Conservation (phyloP, 345 rosid species). For the Nephelium lappaceum region DNA sequence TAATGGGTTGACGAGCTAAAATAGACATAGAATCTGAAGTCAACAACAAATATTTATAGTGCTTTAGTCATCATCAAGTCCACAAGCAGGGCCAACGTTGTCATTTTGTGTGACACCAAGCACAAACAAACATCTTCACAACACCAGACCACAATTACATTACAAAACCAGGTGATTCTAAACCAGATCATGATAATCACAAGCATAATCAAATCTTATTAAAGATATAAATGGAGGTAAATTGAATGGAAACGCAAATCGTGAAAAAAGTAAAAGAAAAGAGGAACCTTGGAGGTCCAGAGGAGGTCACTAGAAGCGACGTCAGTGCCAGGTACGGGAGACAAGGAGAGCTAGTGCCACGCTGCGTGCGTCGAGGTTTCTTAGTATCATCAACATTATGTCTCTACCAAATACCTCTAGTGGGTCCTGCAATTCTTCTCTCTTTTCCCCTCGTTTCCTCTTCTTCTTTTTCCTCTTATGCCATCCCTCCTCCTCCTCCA, state of each 20-base stretch:
- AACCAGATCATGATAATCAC: neutral
- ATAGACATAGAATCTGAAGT: neutral
- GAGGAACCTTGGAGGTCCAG: slow-evolving; percentile 52
- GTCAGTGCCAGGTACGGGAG: slow-evolving; percentile 54
- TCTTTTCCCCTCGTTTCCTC: slow-evolving; percentile 17
- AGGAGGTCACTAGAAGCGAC: slow-evolving; percentile 57
- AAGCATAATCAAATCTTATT: neutral
- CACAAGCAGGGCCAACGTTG: neutral
- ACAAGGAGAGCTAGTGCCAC: slow-evolving; percentile 59
- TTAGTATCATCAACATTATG: slow-evolving; percentile 51
- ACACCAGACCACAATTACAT: neutral
- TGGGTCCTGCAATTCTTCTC: slow-evolving; percentile 37
- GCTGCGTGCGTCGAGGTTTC: slow-evolving; percentile 68
- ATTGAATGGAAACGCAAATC: neutral
- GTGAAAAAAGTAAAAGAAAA: neutral
- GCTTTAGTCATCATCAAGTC: neutral
- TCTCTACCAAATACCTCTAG: slow-evolving; percentile 57
- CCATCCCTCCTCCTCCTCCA: neutral
- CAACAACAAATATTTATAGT: neutral
- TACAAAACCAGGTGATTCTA: neutral
- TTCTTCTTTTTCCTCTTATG: slow-evolving; percentile 10
- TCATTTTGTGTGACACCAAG: neutral
- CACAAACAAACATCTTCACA: neutral
- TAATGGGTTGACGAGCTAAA: neutral
- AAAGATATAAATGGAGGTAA: neutral